Base-by-base conservation (phyloP, 305 asterid species). In the Withania somnifera region DNA sequence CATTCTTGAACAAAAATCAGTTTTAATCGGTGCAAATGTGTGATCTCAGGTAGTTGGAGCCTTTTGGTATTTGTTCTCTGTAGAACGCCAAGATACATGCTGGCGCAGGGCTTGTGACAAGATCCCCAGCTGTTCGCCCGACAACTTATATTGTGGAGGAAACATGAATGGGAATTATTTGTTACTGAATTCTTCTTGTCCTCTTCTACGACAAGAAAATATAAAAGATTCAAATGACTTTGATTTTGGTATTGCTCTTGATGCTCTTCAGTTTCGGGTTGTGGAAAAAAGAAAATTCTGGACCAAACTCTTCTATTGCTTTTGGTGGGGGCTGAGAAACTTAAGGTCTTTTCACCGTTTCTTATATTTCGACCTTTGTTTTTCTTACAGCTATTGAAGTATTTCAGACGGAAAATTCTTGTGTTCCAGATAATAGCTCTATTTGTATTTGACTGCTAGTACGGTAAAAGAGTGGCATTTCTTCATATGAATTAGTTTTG, bases 301-400 rank as follows among this genome's bases (percentile, higher is more conserved):
- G 5, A 82, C 58, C 81, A 93, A 93, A 34, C 87, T 88, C 47
- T 80, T 90, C 66, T 91, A 88, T 81, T 92, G 97, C 90, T 90
- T 93, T 81, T 93, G 97, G 97, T 93, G 97, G 97, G 97, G 97
- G 13, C 86, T 91, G 36, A 80, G 95, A 68, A 91, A 87, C 87
- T 86, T 93, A 79, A 93, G 95, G 97, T 90, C 61, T 71, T 84
- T 86, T 20, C 68, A 26, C 13, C 50, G 83, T 11, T 57, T 54
- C 36, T 54, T 78, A 10, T 28, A 61, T 63, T 13, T 50, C 14
- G 54, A 50, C 54, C n/a, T 50, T 13, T 6, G 54, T 13, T 50
- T 14, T 50, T 50, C 54, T 50, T 50, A 50, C 7, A 50, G n/a
- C 54, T 50, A 14, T 50, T 30, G 32, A 63, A 32, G 5, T 63